Evolutionary conservation across 2,329 filamentous ascomycete species (phyloP).

Genomic region (Fusarium torulosum): DNA sequence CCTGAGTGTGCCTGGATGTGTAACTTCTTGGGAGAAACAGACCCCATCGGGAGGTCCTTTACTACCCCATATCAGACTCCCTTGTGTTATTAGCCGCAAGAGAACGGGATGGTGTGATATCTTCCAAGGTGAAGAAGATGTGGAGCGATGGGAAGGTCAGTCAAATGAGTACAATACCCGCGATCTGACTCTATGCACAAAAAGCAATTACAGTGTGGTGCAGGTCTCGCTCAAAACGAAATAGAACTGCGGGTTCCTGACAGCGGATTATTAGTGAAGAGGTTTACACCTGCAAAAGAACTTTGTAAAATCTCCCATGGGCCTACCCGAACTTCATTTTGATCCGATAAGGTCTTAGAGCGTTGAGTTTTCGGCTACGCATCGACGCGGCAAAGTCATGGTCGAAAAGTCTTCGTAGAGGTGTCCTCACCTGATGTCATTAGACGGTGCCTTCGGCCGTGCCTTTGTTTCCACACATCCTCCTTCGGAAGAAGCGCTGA

Average conservation of each 20-base stretch:
- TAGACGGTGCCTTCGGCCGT: conserved; percentile 2
- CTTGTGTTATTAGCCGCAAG: conserved; percentile 18
- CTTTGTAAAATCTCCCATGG: conserved; percentile 8
- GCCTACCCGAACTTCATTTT: conserved; percentile 21
- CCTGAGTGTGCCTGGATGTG: conserved; percentile 39
- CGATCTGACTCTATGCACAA: conserved; percentile 30
- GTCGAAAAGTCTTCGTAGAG: not conserved
- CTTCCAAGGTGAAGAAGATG: conserved; percentile 43
- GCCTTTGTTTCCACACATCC: conserved; percentile 1
- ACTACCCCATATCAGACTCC: conserved; percentile 32
- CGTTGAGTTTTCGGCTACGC: conserved; percentile 5
- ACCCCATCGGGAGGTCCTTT: conserved; percentile 26
- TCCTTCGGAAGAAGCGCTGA: conserved; percentile 2
- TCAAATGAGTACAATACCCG: conserved; percentile 24
- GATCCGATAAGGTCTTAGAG: conserved; percentile 31
- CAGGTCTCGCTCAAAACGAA: conserved; percentile 43
- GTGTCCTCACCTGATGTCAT: conserved; percentile 32
- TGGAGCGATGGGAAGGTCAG: conserved; percentile 21
- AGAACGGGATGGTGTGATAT: conserved; percentile 11
- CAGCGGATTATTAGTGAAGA: conserved; percentile 15
- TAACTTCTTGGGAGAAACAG: conserved; percentile 29
- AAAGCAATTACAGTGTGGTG: conserved; percentile 35
- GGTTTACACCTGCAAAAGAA: not conserved
- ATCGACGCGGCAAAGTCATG: conserved; percentile 13
- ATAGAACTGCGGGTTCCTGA: conserved; percentile 37